Evolutionary conservation across 2,329 filamentous ascomycete species (phyloP).

Genomic region (Hortaea sp.): DNA sequence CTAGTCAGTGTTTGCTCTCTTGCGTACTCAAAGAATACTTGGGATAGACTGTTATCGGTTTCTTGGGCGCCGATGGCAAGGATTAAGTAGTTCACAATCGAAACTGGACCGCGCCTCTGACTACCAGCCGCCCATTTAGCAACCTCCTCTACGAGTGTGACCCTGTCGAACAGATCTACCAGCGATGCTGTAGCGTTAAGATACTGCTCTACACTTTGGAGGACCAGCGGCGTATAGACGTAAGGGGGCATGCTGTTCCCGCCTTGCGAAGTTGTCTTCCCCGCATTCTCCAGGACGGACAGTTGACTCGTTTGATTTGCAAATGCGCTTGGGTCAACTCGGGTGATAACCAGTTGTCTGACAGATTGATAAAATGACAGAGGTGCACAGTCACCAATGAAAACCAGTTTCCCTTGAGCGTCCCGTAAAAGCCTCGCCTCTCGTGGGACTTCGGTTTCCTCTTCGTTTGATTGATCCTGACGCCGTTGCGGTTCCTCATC

Average conservation of each 20-base stretch:
- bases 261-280: background rate
- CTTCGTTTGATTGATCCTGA: background rate
- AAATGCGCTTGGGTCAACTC: conserved; percentile 30
- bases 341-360: conserved; percentile 38
- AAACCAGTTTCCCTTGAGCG: conserved; percentile 44
- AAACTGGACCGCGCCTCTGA: background rate
- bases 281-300: conserved; percentile 1
- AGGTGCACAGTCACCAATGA: conserved; percentile 45
- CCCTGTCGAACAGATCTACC: conserved; percentile 38
- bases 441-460: background rate
- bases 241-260: background rate
- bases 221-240: background rate
- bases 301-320: conserved; percentile 4
- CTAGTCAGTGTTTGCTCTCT: conserved; percentile 35
- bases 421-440: conserved; percentile 13
- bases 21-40: conserved; percentile 39
- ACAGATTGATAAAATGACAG: conserved; percentile 45
- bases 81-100: conserved; percentile 38
- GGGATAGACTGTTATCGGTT: conserved; percentile 31
- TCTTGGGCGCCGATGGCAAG: conserved; percentile 41
- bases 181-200: conserved; percentile 38
- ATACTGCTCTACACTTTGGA: conserved; percentile 27
- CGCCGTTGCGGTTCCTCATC: background rate
- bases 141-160: conserved; percentile 20
- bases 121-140: conserved; percentile 15